A percentile compares a stretch with the other conserved stretches of the same genome.
Conservation (phyloP, 2,329 filamentous ascomycete genomes). For the Fusarium sarcochroum region DNA sequence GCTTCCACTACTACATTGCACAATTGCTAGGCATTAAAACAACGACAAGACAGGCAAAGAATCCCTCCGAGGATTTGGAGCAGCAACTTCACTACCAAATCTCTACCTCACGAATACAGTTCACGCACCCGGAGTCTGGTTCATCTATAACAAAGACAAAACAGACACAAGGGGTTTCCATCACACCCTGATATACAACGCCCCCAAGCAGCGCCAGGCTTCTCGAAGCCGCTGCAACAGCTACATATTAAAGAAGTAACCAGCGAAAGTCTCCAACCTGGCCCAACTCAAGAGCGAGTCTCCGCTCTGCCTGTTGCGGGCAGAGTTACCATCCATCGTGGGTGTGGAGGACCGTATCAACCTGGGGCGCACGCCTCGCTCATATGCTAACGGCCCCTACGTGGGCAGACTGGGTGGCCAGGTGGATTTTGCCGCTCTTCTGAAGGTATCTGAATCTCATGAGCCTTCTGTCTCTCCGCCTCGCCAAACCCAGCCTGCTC, state of each 20-base stretch:
- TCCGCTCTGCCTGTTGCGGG: conserved; percentile 59
- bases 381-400: conserved; percentile 49
- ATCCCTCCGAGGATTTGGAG: conserved; percentile 5
- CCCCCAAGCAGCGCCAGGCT: conserved; percentile 39
- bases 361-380: conserved; percentile 48
- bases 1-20: conserved; percentile 32
- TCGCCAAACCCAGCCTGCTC: conserved; percentile 46
- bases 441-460: conserved; percentile 82
- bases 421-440: conserved; percentile 94
- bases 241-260: conserved; percentile 23
- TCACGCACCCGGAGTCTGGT: conserved; percentile 3
- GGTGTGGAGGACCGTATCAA: conserved; percentile 49
- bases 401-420: conserved; percentile 45
- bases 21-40: conserved; percentile 22
- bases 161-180: not conserved
- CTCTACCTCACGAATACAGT: conserved; percentile 6
- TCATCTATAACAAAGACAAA: conserved; percentile 17
- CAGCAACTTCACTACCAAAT: conserved; percentile 8
- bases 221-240: conserved; percentile 36
- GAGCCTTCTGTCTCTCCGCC: conserved; percentile 71
- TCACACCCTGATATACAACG: conserved; percentile 30
- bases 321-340: conserved; percentile 55
- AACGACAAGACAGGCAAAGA: conserved; percentile 16
- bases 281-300: conserved; percentile 60
- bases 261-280: conserved; percentile 54